Percentiles rank a stretch among this genome's conserved stretches.
phyloP scores from a whole-genome alignment of 2,329 filamentous ascomycete genomes.

The Ophiostoma montium region DNA sequence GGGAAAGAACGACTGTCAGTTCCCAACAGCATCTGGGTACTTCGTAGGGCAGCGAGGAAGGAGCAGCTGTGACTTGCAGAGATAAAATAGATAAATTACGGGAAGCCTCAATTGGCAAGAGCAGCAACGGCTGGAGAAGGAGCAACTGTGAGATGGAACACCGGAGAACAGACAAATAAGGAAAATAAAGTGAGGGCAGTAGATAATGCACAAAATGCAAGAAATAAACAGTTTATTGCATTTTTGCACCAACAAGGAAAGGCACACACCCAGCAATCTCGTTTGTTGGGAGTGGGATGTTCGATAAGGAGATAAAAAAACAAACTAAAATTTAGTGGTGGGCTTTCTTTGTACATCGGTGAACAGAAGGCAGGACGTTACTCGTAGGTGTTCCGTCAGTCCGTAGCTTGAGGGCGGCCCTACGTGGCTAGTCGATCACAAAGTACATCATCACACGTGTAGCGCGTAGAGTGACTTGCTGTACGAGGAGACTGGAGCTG shows the following conservation, averaged over 20 bases:
- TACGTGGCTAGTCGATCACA: too few relatives aligned
- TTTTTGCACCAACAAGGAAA: slow-evolving; percentile 10
- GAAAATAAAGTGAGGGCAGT: neutral
- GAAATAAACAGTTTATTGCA: neutral
- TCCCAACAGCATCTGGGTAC: neutral
- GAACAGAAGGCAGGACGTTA: neutral
- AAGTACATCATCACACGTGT: too few relatives aligned
- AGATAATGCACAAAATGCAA: neutral
- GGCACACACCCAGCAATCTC: slow-evolving; percentile 10
- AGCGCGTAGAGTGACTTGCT: too few relatives aligned
- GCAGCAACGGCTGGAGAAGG: slow-evolving; percentile 2
- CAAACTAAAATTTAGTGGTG: slow-evolving; percentile 1
- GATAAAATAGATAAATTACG: neutral
- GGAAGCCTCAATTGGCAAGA: neutral
- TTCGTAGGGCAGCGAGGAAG: too few relatives aligned
- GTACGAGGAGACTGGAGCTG: neutral
- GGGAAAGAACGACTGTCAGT: neutral
- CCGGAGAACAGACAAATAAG: neutral
- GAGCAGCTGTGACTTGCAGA: neutral
- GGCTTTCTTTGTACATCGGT: slow-evolving; percentile 3
- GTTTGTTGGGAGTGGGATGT: slow-evolving; percentile 12
- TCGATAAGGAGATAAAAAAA: neutral
- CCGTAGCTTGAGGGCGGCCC: too few relatives aligned
- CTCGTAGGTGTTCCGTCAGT: too few relatives aligned
- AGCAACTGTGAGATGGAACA: slow-evolving; percentile 2